Evolutionary conservation across 1,284 basidiomycete species (phyloP), one percentile per base, ranked within the genome.

Genomic region (Papiliotrema fonsecae): DNA sequence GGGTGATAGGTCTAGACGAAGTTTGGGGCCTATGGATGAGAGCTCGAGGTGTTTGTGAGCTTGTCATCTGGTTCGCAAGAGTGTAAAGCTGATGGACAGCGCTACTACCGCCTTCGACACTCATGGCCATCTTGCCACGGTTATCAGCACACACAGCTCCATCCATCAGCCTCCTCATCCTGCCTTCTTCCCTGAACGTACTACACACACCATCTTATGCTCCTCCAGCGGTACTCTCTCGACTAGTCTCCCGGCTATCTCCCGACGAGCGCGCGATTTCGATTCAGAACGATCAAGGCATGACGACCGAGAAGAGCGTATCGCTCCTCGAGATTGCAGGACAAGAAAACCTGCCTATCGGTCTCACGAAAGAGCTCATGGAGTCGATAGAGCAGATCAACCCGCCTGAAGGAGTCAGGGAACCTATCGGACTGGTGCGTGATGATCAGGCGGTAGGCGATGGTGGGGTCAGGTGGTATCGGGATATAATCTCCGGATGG

Each of bases 1-100:
- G 88, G 0, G 80, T 97, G 16, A 79, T 97, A 21, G 88, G 86
- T 0, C 76, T 97, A 18, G 94, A 98, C 69, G 92, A 97, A 69
- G 86, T 91, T 0, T 98, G 94, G 94, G 91, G 91, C 37, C 81
- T 88, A 1, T 98, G 94, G 94, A 97, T 97, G 71, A 84, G 94
- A 45, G 91, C 90, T 2, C 77, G 94, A 51, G 94, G 94, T 43
- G 86, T 97, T 44, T 85, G 91, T 91, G 65, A 68, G 88, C 77
- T 2, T 16, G n/a, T 14, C 14, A 36, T 28, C 46, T 28, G 30
- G 36, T 41, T 19, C 4, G 32, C 24, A 42, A 40, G 6, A n/a
- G n/a, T n/a, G n/a, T n/a, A n/a, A 40, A 32, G 28, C 46, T 40
- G 18, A 25, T 46, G 14, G 47, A 18, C 41, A 83, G 92, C 93